A percentile compares a stretch with the other conserved stretches of the same genome.
phyloP scores from a whole-genome alignment of 305 asterid species.

The Fraxinus xanthoxyloides region DNA sequence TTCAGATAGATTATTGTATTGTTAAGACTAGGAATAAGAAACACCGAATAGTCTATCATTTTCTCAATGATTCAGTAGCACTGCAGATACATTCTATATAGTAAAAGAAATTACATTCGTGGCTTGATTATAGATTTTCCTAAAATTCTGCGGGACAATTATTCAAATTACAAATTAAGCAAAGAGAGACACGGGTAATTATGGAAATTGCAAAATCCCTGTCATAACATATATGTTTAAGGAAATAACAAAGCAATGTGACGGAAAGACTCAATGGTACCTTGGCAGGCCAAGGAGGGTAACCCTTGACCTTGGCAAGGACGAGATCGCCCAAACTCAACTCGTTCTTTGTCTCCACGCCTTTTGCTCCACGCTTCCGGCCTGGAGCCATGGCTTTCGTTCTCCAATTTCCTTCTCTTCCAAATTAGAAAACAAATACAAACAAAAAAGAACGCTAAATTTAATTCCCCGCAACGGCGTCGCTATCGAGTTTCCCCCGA shows the following conservation, averaged over 20 bases:
- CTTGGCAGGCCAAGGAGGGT: conserved; percentile 95
- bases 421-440: neutral
- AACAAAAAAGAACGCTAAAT: neutral
- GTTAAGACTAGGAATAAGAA: neutral
- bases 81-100: neutral
- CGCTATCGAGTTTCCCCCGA: neutral
- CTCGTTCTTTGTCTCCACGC: conserved; percentile 43
- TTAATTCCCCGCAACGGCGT: neutral
- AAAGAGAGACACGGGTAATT: neutral
- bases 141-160: neutral
- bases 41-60: neutral
- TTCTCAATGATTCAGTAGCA: neutral
- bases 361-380: conserved; percentile 71
- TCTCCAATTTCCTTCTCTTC: neutral
- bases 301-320: conserved; percentile 86
- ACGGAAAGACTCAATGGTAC: conserved; percentile 26
- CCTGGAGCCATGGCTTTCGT: conserved; percentile 65
- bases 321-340: conserved; percentile 81
- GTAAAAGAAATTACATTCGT: neutral
- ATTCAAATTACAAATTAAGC: neutral
- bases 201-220: neutral
- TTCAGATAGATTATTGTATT: neutral
- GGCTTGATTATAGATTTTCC: neutral
- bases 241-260: neutral
- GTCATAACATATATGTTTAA: neutral